phyloP scores from a whole-genome alignment of 108 stramenopile species.

The Nitzschia sp. region DNA sequence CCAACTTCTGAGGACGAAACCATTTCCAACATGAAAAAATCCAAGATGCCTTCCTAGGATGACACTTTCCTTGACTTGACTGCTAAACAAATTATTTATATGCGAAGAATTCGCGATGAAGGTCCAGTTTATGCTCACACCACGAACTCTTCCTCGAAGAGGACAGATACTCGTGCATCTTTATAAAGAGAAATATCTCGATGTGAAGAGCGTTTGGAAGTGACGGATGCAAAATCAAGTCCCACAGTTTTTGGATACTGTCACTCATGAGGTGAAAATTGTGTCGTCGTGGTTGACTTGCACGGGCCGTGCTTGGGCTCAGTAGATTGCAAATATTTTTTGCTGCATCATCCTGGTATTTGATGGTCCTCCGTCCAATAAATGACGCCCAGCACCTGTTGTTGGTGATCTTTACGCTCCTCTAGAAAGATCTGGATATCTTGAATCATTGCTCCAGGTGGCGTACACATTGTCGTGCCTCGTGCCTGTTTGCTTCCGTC shows the following conservation, averaged over 20 bases:
- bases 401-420: conserved; percentile 99
- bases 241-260: conserved; percentile 94
- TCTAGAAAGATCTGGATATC: conserved; percentile 92
- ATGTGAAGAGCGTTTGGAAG: no score
- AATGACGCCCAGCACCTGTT: conserved; percentile 99
- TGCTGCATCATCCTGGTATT: no score
- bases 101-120: conserved; percentile 89
- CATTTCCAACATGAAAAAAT: no score
- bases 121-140: conserved; percentile 99
- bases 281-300: no score
- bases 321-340: no score
- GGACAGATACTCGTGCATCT: conserved; percentile 93
- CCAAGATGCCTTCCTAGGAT: no score
- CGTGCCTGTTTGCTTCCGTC: conserved; percentile 97
- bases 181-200: conserved; percentile 86
- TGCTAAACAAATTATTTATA: conserved; percentile 96
- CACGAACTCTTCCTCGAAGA: conserved; percentile 99
- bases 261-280: conserved; percentile 73
- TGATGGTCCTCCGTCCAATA: conserved; percentile 88
- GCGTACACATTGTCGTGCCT: conserved; percentile 97
- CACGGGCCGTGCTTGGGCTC: no score
- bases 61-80: conserved; percentile 99
- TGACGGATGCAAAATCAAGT: conserved; percentile 99
- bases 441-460: conserved; percentile 87
- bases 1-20: no score